phyloP scores from a whole-genome alignment of 805 yeast species.

The Wickerhamomyces sydowiorum region DNA sequence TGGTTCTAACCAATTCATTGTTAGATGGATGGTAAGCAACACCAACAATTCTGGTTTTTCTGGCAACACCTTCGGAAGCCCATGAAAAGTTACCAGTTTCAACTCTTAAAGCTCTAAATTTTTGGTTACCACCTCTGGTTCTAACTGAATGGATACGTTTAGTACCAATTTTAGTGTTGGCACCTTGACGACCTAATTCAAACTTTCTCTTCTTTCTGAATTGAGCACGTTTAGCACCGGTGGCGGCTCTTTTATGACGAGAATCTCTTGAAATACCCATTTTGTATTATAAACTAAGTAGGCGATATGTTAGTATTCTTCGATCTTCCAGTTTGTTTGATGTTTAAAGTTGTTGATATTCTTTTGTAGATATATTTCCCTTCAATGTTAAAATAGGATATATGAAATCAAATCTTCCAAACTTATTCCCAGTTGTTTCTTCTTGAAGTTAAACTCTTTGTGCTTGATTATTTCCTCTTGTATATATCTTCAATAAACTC shows the following conservation, averaged over 20 bases:
- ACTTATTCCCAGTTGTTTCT: no score
- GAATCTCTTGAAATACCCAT: constrained; percentile 99
- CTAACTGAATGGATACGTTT: constrained; percentile 99
- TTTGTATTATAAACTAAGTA: constrained; percentile 32
- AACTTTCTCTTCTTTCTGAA: constrained; percentile 99
- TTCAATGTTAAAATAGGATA: no score
- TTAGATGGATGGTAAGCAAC: constrained; percentile 99
- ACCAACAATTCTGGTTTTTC: constrained; percentile 98
- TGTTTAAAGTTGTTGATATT: not conserved
- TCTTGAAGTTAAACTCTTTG: no score
- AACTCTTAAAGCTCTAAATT: constrained; percentile 99
- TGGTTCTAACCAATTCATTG: constrained; percentile 99
- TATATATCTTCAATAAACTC: not conserved
- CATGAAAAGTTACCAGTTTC: constrained; percentile 99
- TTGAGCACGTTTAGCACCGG: constrained; percentile 99
- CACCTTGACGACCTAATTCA: constrained; percentile 99
- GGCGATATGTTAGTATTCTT: constrained; percentile 8
- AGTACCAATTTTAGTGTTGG: constrained; percentile 98
- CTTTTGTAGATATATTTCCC: no score
- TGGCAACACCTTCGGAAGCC: constrained; percentile 98
- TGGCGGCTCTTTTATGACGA: constrained; percentile 99
- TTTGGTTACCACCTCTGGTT: constrained; percentile 99
- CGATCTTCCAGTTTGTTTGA: not conserved
- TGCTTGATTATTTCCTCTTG: no score
- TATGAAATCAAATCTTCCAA: no score